A percentile compares a stretch with the other conserved stretches of the same genome.
Evolutionary conservation across 306 rosid species (phyloP).

Genomic region (Abrus precatorius): DNA sequence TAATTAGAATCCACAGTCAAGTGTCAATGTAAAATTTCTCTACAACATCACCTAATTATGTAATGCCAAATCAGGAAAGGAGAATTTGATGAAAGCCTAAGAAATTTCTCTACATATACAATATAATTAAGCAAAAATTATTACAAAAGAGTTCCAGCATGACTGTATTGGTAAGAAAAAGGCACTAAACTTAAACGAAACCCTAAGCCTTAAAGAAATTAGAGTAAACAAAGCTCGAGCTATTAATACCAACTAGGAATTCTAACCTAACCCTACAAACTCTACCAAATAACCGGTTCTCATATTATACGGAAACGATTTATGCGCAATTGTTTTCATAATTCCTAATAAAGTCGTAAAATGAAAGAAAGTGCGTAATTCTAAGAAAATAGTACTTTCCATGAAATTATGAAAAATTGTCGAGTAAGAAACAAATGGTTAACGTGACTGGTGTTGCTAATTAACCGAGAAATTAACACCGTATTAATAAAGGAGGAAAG

Average conservation of each 20-base stretch:
- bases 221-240: conserved; percentile 12
- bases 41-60: background rate
- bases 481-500: background rate
- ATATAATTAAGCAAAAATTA: conserved; percentile 26
- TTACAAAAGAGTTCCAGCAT: conserved; percentile 8
- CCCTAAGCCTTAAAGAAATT: conserved; percentile 11
- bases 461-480: background rate
- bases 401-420: background rate
- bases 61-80: background rate
- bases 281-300: background rate
- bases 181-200: conserved; percentile 11
- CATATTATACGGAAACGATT: background rate
- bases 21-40: background rate
- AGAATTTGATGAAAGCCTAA: background rate
- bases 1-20: background rate
- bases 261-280: background rate
- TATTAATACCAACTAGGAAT: background rate
- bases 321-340: background rate
- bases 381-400: background rate
- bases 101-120: background rate
- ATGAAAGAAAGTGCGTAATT: background rate
- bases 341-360: background rate
- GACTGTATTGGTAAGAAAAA: conserved; percentile 3
- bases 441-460: background rate
- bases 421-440: background rate